phyloP scores from a whole-genome alignment of 2,329 filamentous ascomycete species.

The Cladophialophora immunda region DNA sequence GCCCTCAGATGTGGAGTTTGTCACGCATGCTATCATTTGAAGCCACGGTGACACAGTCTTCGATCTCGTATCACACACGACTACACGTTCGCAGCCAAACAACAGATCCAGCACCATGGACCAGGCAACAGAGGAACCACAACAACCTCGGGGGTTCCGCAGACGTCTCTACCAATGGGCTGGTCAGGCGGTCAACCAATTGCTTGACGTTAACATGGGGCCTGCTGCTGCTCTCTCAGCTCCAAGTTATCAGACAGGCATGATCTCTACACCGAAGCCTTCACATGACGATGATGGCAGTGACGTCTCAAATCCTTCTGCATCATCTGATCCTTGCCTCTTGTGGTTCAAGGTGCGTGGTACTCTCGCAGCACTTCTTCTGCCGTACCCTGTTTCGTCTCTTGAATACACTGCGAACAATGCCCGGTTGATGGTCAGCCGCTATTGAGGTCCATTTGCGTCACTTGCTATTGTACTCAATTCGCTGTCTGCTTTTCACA shows the following conservation, averaged over 20 bases:
- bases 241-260: conserved; percentile 7
- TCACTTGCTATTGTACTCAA: conserved; percentile 19
- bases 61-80: conserved; percentile 16
- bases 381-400: conserved; percentile 2
- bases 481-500: conserved; percentile 2
- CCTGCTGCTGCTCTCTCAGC: conserved; percentile 3
- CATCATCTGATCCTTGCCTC: conserved; percentile 14
- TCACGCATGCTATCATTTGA: conserved; percentile 7
- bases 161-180: conserved; percentile 27
- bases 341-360: conserved; percentile 32
- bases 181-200: conserved; percentile 24
- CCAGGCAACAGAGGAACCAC: conserved; percentile 1
- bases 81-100: not conserved
- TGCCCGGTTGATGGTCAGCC: not conserved
- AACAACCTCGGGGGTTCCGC: conserved; percentile 27
- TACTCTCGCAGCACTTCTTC: not conserved
- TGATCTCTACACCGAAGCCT: not conserved
- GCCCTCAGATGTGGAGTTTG: not conserved
- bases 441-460: not conserved
- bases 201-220: conserved; percentile 7
- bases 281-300: conserved; percentile 7
- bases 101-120: conserved; percentile 22
- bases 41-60: conserved; percentile 20
- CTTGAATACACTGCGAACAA: conserved; percentile 7
- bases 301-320: not conserved